Evolutionary conservation across 148 eudicot species (phyloP), one percentile per base, ranked within the genome.

Genomic region (Chenopodium quinoa): DNA sequence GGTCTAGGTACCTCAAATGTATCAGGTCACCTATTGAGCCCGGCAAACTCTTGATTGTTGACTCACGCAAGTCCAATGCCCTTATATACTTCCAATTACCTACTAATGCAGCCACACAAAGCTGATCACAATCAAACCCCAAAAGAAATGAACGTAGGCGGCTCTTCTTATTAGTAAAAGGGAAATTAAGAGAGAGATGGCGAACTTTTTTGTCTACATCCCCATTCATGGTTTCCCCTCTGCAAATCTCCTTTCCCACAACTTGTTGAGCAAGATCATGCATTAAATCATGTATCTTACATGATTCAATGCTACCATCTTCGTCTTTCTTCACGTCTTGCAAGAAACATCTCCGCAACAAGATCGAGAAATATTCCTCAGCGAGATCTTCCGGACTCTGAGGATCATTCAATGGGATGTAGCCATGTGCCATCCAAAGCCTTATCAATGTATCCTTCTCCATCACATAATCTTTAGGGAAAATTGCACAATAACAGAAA

Each of bases 71-170:
- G 8, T 74, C 54, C 52, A 85, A 60, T 20, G 47, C 76, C 14
- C 79, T 44, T 0, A 85, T n/a, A 60, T 75, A 44, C 37, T 2
- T 63, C 17, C 52, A 77, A n/a, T 47, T 84, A 9, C 60, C 60
- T 63, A 84, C 0, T 37, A 73, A 27, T 73, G 44, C 23, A 4
- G 25, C 13, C 37, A 58, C 0, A 1, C 13, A 32, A 27, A 80
- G n/a, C 3, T 44, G 52, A 22, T 23, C 25, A 23, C 25, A 23
- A 23, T 23, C 0, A 0, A 0, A 23, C 25, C 25, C 25, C 0
- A 0, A 17, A 80, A 60, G 50, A 80, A 78, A 66, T 8, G 85
- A 76, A 4, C 80, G 84, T 3, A 76, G 17, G 19, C 23, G 78
- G 31, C 47, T 54, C 48, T 77, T 20, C 0, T 1, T 1, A 2